Evolutionary conservation across 2,329 filamentous ascomycete species (phyloP), one percentile per base, ranked within the genome.

Genomic region (Cadophora gregata): DNA sequence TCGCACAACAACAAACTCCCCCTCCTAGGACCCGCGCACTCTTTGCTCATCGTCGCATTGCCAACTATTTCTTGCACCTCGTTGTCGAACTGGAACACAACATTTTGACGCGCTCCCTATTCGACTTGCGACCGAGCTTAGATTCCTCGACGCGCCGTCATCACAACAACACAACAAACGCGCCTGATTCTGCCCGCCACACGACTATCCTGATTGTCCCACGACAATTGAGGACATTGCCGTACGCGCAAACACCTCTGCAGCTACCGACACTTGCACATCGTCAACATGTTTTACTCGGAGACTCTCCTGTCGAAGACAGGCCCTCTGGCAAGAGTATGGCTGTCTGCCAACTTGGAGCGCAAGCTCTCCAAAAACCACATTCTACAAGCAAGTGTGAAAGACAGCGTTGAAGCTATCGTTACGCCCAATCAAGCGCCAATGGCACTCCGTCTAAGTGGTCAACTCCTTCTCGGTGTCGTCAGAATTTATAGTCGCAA

Each of bases 401-500:
- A 95, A 75, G 93, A 93, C 81, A 97, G 94, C 80, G 94, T 99
- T 71, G 91, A 93, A 79, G 93, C 93, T 73, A 99, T 99, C 79
- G 96, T 98, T 72, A 93, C 92, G 67, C 93, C 93, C 59, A 92
- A 91, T 71, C 93, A 97, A 80, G 96, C 95, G 50, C 96, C 96
- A 33, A 95, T 99, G 87, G 96, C 96, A 33, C 81, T 99, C 75
- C 93, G 96, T 73, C 83, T 99, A 69, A 98, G 93, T 77, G 94
- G 95, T 67, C 96, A 99, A 82, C 85, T 99, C 66, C 84, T 99
- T 76, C 86, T 99, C 64, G 96, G 96, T 81, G 96, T 99, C 29
- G 96, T 97, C 74, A 89, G 95, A 77, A 99, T 99, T 77, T 99
- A 99, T 80, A 96, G 94, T 80, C 88, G 96, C 77, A 99, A 99